Conservation (phyloP, 345 rosid genomes). For the Eucalyptus curtisii region DNA sequence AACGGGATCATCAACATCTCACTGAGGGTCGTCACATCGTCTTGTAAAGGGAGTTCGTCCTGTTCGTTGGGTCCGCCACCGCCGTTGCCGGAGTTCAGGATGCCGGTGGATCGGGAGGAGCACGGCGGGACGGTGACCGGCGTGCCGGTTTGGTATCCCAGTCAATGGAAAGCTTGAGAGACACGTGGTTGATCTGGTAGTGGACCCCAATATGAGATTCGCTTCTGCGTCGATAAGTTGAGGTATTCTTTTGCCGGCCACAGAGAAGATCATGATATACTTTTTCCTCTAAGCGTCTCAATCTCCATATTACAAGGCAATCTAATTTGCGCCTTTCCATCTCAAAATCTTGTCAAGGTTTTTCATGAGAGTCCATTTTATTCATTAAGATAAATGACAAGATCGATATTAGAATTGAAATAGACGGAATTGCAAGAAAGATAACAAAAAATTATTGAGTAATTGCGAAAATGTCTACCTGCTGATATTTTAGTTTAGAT, state of each 20-base stretch:
- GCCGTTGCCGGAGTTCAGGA: background rate
- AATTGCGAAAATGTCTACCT: fast-evolving
- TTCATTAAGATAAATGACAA: background rate
- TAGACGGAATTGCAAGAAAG: background rate
- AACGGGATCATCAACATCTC: constrained; percentile 3
- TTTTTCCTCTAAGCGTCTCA: background rate
- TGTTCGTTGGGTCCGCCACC: background rate
- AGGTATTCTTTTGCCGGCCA: background rate
- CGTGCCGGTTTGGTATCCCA: background rate
- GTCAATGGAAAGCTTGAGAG: background rate
- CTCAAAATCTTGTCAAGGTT: background rate
- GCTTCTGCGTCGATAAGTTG: background rate
- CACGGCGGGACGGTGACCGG: background rate
- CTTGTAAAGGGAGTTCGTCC: background rate
- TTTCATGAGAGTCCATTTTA: background rate
- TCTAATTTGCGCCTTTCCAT: background rate
- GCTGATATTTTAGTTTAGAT: background rate
- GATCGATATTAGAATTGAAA: background rate
- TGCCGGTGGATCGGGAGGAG: background rate
- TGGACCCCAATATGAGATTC: background rate
- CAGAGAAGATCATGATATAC: background rate
- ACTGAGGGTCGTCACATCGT: background rate
- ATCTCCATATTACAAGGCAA: background rate
- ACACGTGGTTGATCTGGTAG: background rate
- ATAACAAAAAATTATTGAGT: background rate